Percentiles rank a stretch among this genome's conserved stretches.
Evolutionary conservation across 306 rosid genomes (phyloP).

Genomic region (Prunus armeniaca): DNA sequence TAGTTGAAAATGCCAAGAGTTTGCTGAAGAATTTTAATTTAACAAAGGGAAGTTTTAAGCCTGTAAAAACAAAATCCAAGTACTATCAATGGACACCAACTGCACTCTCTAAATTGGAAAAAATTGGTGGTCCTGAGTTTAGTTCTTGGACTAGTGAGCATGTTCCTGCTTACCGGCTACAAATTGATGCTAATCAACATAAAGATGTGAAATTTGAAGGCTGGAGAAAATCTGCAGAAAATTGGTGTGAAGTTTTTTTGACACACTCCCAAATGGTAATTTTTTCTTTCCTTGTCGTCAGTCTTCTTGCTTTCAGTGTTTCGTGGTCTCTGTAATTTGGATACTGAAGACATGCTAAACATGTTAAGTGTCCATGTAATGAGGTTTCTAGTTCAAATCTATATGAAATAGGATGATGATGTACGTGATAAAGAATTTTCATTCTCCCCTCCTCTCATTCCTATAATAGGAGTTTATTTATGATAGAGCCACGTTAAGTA

Average conservation of each 20-base stretch:
- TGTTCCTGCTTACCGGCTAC: slow-evolving; percentile 74
- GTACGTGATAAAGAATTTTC: not conserved
- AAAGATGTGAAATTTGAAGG: slow-evolving; percentile 63
- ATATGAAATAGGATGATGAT: slow-evolving; percentile 2
- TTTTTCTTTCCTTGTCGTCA: slow-evolving; percentile 34
- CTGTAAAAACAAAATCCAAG: slow-evolving; percentile 35
- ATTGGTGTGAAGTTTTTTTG: slow-evolving; percentile 80
- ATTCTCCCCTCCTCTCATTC: not conserved
- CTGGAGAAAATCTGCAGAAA: slow-evolving; percentile 62
- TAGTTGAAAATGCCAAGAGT: slow-evolving; percentile 73
- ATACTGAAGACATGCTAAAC: not conserved
- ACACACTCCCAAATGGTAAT: slow-evolving; percentile 97
- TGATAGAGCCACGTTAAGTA: not conserved
- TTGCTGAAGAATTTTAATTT: slow-evolving; percentile 54
- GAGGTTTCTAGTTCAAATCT: not conserved
- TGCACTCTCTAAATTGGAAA: slow-evolving; percentile 58
- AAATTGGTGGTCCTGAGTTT: slow-evolving; percentile 83
- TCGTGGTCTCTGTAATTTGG: not conserved
- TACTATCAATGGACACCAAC: slow-evolving; percentile 67
- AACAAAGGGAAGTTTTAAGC: slow-evolving; percentile 39
- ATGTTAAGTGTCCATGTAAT: not conserved
- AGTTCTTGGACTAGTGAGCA: slow-evolving; percentile 80
- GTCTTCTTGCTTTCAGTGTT: slow-evolving; percentile 6
- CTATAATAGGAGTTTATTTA: not conserved
- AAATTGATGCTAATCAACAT: slow-evolving; percentile 53